Base-by-base conservation (phyloP, 768 basidiomycete species). In the Amanita subjunquillea region DNA sequence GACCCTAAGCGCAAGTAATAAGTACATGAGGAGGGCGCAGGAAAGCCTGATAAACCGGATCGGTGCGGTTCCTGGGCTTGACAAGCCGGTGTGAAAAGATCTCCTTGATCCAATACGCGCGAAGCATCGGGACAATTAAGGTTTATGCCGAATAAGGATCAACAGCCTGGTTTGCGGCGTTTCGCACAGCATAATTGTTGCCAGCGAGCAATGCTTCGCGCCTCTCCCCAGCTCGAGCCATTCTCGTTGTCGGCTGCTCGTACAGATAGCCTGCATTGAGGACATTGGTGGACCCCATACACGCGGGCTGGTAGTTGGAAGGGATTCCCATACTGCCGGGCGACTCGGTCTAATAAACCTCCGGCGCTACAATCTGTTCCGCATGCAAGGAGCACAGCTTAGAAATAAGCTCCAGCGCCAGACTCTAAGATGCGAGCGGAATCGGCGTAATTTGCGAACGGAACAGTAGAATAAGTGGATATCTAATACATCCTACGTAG, bases 81-180 rank as follows among this genome's bases (percentile, higher is more conserved):
- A 30, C 41, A 41, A 50, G 25, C 38, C 49, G 39, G 32, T 44
- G 50, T 22, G 50, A 51, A 51, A 36, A 20, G 30, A 51, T 51
- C 50, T 42, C 41, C 42, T 51, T 22, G 17, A 44, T 32, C 6
- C 37, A 15, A 17, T 17, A 17, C 17, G 17, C 17, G 5, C 22
- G 32, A 38, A 36, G n/a, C 29, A 49, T 23, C 48, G 36, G 23
- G 20, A 23, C 34, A 22, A 15, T 23, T 37, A 37, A 39, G 13
- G 36, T 49, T 37, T 49, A 36, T 49, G 22, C 44, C 8, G 30
- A 29, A 46, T 30, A 17, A 10, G 20, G 39, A 39, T 40, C 17
- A 20, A 20, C 39, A 23, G n/a, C 15, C 25, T 15, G 43, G 25
- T 44, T 20, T 27, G 25, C 30, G 44, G 30, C 29, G 12, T 34